Evolutionary conservation across 2,329 filamentous ascomycete species (phyloP), one percentile per base, ranked within the genome.

Genomic region (Fusarium poae): DNA sequence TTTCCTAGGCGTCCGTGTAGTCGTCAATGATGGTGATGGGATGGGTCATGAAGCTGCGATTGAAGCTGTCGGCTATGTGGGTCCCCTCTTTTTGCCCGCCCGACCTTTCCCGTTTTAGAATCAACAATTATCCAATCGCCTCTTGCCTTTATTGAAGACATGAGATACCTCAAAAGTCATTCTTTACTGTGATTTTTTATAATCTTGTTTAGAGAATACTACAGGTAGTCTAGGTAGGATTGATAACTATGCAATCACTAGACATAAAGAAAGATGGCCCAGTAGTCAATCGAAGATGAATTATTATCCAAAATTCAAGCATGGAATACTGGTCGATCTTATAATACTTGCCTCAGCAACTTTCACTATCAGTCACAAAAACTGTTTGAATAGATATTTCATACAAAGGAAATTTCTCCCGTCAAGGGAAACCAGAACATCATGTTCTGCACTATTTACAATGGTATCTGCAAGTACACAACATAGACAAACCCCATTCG

Each of bases 31-130:
- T 73, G 70, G 62, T 35, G 18, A 62, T 59, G 70, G 45, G 29
- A 65, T 68, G 58, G 52, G 62, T 48, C 60, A 65, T 55, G 73
- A 56, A 75, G 72, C 73, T 72, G 67, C 52, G 48, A 64, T 65
- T 64, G 73, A 75, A 75, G 73, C 73, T 75, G 64, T 57, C 65
- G 45, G 61, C 51, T 62, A 55, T 54, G 72, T 75, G 68, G 72
- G 68, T 71, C 73, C 35, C 70, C 39, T 46, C 63, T 71, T 75
- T 74, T 67, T 64, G 56, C 45, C 59, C 71, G 50, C 52, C 57
- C 65, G 60, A 57, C 64, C 65, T 59, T 74, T 74, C 69, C 71
- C 57, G 61, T 61, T 49, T 58, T n/a, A 53, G 62, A 65, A 42
- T 18, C 45, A 30, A 13, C 20, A 37, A 25, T 37, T 44, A 53